Percentiles rank a stretch among this genome's conserved stretches.
These are phyloP conservation scores for Hura crepitans DNA, from an alignment of 441 rosid species.

Conservation along the genomic window DNA sequence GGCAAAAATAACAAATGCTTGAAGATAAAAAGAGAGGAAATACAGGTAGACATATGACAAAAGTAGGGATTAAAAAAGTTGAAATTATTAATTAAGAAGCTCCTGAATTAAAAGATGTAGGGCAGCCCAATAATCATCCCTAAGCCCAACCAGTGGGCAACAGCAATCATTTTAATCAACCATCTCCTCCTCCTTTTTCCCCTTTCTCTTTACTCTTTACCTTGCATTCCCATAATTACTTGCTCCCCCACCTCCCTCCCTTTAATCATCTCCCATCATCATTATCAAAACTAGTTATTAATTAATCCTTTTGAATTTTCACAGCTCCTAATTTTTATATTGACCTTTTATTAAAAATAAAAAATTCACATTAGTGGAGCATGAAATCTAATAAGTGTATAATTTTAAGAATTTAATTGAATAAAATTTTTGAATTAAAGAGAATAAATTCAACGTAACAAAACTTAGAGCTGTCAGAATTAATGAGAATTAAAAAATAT, in stretches of 20 bases:
- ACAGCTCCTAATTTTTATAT: no score
- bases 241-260: slow-evolving; percentile 10
- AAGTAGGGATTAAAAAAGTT: background rate
- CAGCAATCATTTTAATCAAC: slow-evolving; percentile 71
- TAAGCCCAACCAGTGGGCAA: slow-evolving; percentile 61
- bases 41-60: background rate
- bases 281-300: background rate
- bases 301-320: no score
- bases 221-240: slow-evolving; percentile 4
- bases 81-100: slow-evolving; percentile 9
- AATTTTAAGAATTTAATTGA: no score
- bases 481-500: no score
- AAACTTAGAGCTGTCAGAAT: no score
- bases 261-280: slow-evolving; percentile 28
- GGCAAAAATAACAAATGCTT: no score
- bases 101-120: background rate
- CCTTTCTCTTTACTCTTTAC: slow-evolving; percentile 34
- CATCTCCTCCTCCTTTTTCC: slow-evolving; percentile 3
- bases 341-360: no score
- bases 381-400: no score
- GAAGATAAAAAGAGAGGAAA: no score
- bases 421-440: no score
- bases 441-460: no score
- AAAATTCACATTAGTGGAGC: no score
- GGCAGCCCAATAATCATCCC: background rate